These are phyloP conservation scores for Alternaria infectoria DNA, from an alignment of 2,329 filamentous ascomycete species.

Conservation along the genomic window DNA sequence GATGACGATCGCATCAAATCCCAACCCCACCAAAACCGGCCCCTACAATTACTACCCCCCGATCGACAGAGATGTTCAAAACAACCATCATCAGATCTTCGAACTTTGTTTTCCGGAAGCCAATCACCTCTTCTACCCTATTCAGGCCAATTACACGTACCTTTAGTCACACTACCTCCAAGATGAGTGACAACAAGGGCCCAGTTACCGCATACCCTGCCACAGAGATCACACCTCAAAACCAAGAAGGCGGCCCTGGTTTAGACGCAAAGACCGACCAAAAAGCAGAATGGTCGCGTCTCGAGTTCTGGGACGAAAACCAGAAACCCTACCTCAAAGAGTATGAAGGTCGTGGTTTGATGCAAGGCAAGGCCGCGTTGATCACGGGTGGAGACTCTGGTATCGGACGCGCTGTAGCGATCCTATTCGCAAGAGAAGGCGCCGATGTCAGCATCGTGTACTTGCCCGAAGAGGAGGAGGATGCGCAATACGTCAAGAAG, in stretches of 20 bases:
- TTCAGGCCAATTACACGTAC: neutral
- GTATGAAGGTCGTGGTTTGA: constrained; percentile 24
- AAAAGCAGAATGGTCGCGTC: constrained; percentile 26
- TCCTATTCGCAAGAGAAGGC: constrained; percentile 80
- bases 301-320: constrained; percentile 30
- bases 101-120: neutral
- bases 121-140: neutral
- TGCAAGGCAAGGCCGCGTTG: constrained; percentile 51
- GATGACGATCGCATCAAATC: constrained; percentile 12
- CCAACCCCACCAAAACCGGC: constrained; percentile 5
- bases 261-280: constrained; percentile 21
- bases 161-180: constrained; percentile 4
- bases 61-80: neutral
- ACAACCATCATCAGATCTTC: neutral
- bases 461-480: constrained; percentile 73
- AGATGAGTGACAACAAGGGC: constrained; percentile 20
- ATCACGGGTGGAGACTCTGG: constrained; percentile 82
- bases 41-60: constrained; percentile 3
- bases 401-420: constrained; percentile 74
- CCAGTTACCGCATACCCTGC: constrained; percentile 27
- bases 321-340: constrained; percentile 29
- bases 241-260: constrained; percentile 25
- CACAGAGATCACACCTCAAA: constrained; percentile 21
- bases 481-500: constrained; percentile 74
- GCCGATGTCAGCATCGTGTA: constrained; percentile 75